Evolutionary conservation across 2,329 filamentous ascomycete genomes (phyloP), one percentile per base, ranked within the genome.

Genomic region (Ophiostoma sp.): DNA sequence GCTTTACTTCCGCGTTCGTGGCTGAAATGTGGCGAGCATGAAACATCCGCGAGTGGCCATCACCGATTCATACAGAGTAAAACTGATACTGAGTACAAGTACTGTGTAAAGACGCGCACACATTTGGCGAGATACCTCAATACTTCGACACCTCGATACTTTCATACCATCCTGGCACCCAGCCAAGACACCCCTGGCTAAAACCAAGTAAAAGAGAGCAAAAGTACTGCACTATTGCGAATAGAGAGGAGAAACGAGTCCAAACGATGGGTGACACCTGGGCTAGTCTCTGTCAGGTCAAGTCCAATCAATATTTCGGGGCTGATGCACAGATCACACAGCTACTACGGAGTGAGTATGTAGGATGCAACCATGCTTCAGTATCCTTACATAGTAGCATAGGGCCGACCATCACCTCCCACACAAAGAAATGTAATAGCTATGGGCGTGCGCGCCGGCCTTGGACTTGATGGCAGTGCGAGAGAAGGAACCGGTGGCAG

Each of bases 391-490:
- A n/a, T n/a, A n/a, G n/a, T n/a, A n/a, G n/a, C n/a, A n/a, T n/a
- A n/a, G n/a, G n/a, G n/a, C n/a, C n/a, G 17, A 7, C 44, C 5
- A 48, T 48, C 44, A 48, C 44, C 17, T 20, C 17, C 17, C 4
- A 48, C 17, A 48, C 52, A 57, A 27, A 31, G 23, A n/a, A n/a
- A n/a, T n/a, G n/a, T n/a, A n/a, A n/a, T n/a, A n/a, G n/a, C n/a
- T n/a, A n/a, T n/a, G 0, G 92, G 92, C 0, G 91, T 94, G 57
- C 90, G 87, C 3, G 93, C 91, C 92, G 68, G 92, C 90, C 79
- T 94, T 94, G 3, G 91, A 91, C 76, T 94, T 91, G 77, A 95
- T 93, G 54, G 92, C 92, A 1, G 92, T 94, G 20, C 91, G 87
- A 15, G 82, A 82, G 75, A 85, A 85, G 0, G 83, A 85, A 0